These are phyloP conservation scores for Penicillium ochrochloron DNA, from an alignment of 495 filamentous ascomycete species.

Conservation along the genomic window DNA sequence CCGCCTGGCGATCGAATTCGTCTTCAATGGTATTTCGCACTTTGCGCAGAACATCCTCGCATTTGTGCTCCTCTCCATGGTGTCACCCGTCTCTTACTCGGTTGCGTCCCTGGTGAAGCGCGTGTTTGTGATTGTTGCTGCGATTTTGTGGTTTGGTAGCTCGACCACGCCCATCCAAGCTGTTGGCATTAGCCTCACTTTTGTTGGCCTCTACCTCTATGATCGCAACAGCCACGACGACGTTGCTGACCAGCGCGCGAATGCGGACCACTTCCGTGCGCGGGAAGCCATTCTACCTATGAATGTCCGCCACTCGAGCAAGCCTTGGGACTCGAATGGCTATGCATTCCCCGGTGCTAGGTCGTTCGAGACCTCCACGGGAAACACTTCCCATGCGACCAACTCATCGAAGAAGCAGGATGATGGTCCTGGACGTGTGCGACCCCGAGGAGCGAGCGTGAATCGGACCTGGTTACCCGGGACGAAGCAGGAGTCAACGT, in stretches of 20 bases:
- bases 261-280: constrained; percentile 59
- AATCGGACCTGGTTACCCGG: constrained; percentile 68
- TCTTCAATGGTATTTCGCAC: constrained; percentile 97
- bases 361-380: constrained; percentile 29
- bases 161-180: constrained; percentile 81
- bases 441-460: constrained; percentile 61
- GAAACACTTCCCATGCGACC: constrained; percentile 35
- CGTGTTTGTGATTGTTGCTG: constrained; percentile 94
- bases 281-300: constrained; percentile 74
- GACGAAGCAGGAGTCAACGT: constrained; percentile 81
- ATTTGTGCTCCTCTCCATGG: constrained; percentile 86
- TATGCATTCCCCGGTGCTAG: constrained; percentile 44
- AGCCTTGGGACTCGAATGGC: constrained; percentile 48
- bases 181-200: constrained; percentile 84
- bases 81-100: constrained; percentile 95
- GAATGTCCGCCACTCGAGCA: constrained; percentile 45
- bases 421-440: constrained; percentile 55
- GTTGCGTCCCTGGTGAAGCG: constrained; percentile 95
- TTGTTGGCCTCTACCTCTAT: constrained; percentile 93
- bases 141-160: constrained; percentile 95
- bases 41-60: constrained; percentile 96
- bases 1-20: constrained; percentile 75
- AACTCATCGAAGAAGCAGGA: constrained; percentile 63
- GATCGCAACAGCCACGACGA: constrained; percentile 87
- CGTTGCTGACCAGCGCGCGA: constrained; percentile 74